Evolutionary conservation across 148 eudicot species (phyloP).

Genomic region (Chenopodium suecicum): DNA sequence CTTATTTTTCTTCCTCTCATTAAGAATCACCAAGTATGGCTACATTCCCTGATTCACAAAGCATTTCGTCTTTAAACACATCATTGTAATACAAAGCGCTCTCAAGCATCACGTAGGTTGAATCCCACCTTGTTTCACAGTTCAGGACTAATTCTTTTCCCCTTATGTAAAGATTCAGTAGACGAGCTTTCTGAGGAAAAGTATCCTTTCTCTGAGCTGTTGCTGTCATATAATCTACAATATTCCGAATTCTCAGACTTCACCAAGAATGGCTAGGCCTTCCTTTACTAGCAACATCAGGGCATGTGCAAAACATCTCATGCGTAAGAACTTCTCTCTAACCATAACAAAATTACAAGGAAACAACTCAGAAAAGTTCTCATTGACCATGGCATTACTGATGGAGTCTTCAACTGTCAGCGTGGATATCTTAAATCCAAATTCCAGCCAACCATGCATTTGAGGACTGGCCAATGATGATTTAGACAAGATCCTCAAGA

Average conservation of each 20-base stretch:
- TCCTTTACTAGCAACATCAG: too few species aligned
- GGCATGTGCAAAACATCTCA: too few species aligned
- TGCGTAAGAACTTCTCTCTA: too few species aligned
- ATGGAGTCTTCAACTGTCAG: too few species aligned
- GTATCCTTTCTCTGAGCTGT: background rate
- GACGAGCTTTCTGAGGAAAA: background rate
- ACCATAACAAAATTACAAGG: too few species aligned
- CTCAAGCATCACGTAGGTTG: conserved; percentile 12
- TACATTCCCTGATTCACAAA: background rate
- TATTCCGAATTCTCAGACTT: background rate
- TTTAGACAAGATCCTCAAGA: background rate
- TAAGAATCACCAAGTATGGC: background rate
- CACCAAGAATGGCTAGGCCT: too few species aligned
- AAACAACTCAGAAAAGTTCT: too few species aligned
- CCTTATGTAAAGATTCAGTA: background rate
- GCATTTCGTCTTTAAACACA: conserved; percentile 4
- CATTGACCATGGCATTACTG: too few species aligned
- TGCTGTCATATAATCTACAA: background rate
- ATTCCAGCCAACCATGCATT: background rate
- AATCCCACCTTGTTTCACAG: background rate
- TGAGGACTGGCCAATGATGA: background rate
- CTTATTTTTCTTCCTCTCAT: conserved; percentile 9
- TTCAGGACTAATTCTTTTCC: background rate
- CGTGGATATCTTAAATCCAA: too few species aligned
- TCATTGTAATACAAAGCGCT: background rate